Evolutionary conservation across 2,329 filamentous ascomycete genomes (phyloP).

Genomic region (Rhinocladiella similis): DNA sequence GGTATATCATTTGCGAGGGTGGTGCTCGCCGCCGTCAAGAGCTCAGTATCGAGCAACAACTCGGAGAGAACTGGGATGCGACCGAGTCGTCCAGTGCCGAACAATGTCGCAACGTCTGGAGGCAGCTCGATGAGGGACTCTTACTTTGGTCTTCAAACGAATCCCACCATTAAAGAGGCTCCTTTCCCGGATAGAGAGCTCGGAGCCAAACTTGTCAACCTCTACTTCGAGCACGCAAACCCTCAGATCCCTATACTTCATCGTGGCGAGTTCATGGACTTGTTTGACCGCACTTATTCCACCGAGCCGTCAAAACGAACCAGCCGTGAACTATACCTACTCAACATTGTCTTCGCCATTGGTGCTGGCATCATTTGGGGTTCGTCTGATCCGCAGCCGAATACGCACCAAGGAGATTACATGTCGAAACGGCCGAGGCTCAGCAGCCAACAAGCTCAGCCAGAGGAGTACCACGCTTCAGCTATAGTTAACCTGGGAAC

Average conservation of each 20-base stretch:
- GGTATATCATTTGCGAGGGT: slow-evolving; percentile 93
- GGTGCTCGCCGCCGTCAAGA: slow-evolving; percentile 90
- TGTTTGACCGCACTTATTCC: slow-evolving; percentile 80
- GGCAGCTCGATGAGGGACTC: slow-evolving; percentile 89
- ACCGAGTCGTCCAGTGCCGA: slow-evolving; percentile 56
- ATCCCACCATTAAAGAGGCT: slow-evolving; percentile 81
- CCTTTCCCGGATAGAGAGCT: slow-evolving; percentile 78
- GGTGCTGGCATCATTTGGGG: slow-evolving; percentile 84
- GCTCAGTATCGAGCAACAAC: slow-evolving; percentile 58
- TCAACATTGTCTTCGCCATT: slow-evolving; percentile 97
- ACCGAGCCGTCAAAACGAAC: slow-evolving; percentile 66
- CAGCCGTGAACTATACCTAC: slow-evolving; percentile 81
- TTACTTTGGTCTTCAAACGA: slow-evolving; percentile 94
- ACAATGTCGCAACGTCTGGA: slow-evolving; percentile 51
- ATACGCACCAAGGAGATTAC: slow-evolving; percentile 31
- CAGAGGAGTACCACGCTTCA: slow-evolving; percentile 94
- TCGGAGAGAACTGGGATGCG: slow-evolving; percentile 66
- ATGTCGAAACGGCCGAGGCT: slow-evolving; percentile 52
- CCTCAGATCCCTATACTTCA: slow-evolving; percentile 94
- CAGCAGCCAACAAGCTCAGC: slow-evolving; percentile 67
- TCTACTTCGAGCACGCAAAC: slow-evolving; percentile 96
- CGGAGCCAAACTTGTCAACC: slow-evolving; percentile 68
- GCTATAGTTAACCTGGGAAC: slow-evolving; percentile 89
- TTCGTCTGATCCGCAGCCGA: slow-evolving; percentile 28
- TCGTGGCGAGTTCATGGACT: slow-evolving; percentile 81